Evolutionary conservation across 75 land plant species (phyloP).

Genomic region (Pinus albicaulis): DNA sequence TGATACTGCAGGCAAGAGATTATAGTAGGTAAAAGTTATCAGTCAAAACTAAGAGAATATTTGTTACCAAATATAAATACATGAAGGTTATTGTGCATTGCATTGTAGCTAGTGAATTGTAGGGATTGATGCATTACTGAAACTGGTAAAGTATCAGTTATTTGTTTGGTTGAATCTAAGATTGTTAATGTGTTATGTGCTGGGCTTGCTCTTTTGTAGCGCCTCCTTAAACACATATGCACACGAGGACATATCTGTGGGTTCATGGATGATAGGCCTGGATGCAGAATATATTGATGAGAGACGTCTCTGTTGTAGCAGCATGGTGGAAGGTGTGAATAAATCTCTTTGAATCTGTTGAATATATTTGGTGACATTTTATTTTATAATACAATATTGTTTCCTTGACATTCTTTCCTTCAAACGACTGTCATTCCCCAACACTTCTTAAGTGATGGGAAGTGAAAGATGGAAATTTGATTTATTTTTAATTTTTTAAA

Average conservation of each 20-base stretch:
- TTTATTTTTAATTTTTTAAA: not conserved
- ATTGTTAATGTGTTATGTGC: not conserved
- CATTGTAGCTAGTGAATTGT: not conserved
- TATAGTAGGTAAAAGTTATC: not conserved
- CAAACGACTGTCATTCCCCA: no score
- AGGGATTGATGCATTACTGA: constrained; percentile 9
- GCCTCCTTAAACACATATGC: constrained; percentile 75
- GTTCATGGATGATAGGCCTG: constrained; percentile 94
- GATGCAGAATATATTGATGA: constrained; percentile 85
- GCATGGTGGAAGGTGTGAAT: constrained; percentile 44
- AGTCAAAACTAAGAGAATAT: not conserved
- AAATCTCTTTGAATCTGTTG: not conserved
- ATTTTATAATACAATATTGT: not conserved
- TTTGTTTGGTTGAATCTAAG: not conserved
- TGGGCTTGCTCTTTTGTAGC: constrained; percentile 26
- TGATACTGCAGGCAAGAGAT: no score
- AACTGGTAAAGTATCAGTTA: not conserved
- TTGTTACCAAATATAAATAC: no score
- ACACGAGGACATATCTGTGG: constrained; percentile 82
- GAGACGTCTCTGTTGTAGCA: constrained; percentile 75
- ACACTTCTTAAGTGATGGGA: not conserved
- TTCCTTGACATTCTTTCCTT: not conserved
- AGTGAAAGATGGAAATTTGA: not conserved
- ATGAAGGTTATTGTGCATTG: no score
- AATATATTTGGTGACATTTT: not conserved